phyloP scores from a whole-genome alignment of 768 basidiomycete species.

The Tricholomella constricta region DNA sequence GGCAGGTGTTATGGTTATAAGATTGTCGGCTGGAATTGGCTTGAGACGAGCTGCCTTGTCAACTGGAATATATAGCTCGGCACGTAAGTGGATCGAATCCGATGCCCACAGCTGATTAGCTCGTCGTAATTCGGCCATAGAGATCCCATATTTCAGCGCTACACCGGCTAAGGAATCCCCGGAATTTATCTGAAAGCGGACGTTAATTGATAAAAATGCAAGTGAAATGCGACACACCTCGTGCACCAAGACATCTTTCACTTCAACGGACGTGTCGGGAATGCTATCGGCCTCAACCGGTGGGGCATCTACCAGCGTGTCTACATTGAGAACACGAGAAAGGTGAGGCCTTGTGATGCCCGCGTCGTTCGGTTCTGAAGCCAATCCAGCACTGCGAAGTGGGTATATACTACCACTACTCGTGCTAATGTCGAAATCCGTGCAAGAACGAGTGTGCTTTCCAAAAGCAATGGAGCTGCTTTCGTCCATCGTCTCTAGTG shows the following conservation, averaged over 20 bases:
- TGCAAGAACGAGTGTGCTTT: constrained; percentile 25
- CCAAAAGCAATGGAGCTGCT: neutral
- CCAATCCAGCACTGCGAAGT: constrained; percentile 27
- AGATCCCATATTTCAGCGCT: constrained; percentile 86
- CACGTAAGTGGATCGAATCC: constrained; percentile 88
- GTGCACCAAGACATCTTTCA: constrained; percentile 62
- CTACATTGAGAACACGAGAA: constrained; percentile 23
- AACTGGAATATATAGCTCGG: constrained; percentile 79
- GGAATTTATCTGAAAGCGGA: constrained; percentile 57
- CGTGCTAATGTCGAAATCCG: constrained; percentile 17
- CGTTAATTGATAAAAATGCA: constrained; percentile 2
- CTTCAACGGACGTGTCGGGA: constrained; percentile 27
- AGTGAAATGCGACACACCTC: constrained; percentile 40
- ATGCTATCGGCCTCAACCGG: constrained; percentile 15
- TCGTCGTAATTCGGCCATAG: constrained; percentile 77
- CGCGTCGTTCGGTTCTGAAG: constrained; percentile 23
- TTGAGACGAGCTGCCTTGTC: constrained; percentile 54
- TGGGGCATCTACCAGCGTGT: constrained; percentile 30
- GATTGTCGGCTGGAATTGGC: constrained; percentile 30
- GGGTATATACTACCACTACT: constrained; percentile 21
- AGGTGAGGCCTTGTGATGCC: constrained; percentile 31
- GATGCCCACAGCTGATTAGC: constrained; percentile 94
- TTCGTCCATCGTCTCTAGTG: neutral
- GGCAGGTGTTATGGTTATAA: constrained; percentile 28
- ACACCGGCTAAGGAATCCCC: constrained; percentile 86